These are phyloP conservation scores for Suaeda aralocaspica DNA, from an alignment of 148 eudicot genomes.

Conservation along the genomic window DNA sequence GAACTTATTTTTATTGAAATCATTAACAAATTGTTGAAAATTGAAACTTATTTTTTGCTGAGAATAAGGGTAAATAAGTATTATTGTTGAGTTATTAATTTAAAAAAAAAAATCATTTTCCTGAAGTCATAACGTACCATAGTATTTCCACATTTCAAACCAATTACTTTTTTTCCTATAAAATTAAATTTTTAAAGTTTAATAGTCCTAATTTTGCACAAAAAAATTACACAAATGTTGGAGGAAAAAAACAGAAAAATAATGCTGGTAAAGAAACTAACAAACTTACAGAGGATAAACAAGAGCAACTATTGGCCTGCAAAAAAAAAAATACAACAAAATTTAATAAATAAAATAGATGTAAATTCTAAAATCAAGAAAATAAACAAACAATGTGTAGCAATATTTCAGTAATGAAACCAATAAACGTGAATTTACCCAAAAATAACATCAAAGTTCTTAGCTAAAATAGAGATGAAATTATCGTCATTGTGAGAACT, in stretches of 20 bases:
- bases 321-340: not conserved
- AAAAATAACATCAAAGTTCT: constrained; percentile 44
- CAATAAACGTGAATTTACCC: constrained; percentile 21
- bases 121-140: no score
- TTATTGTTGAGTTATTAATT: no score
- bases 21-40: no score
- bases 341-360: not conserved
- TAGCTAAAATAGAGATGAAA: constrained; percentile 50
- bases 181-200: not conserved
- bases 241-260: not conserved
- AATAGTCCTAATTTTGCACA: not conserved
- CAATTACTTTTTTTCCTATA: not conserved
- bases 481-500: constrained; percentile 38
- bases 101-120: not conserved
- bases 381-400: not conserved
- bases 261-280: not conserved
- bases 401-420: not conserved
- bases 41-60: no score
- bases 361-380: not conserved
- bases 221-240: not conserved
- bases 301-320: constrained; percentile 43
- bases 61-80: no score
- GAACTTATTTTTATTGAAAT: no score
- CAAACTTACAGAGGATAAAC: constrained; percentile 61
- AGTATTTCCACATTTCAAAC: no score